Percentiles rank a stretch among this genome's conserved stretches.
Conservation (phyloP, 306 rosid genomes). For the Carpinus viminea region DNA sequence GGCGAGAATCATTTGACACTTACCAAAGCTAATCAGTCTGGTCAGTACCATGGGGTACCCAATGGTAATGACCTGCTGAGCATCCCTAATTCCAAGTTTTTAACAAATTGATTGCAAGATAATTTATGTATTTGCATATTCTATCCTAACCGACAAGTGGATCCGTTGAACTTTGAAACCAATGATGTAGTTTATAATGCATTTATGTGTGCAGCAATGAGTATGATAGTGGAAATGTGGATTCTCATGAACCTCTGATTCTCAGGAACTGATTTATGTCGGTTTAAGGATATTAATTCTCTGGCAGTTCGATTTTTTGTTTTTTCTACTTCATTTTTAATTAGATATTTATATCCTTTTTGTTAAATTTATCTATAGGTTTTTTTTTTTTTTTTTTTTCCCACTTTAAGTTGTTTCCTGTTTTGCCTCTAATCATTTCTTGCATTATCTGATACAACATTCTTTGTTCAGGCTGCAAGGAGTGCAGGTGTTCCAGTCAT, state of each 20-base stretch:
- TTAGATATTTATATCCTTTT: not conserved
- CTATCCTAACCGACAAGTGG: too few species aligned
- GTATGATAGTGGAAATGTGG: too few species aligned
- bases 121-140: too few species aligned
- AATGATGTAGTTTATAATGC: too few species aligned
- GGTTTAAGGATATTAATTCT: not conserved
- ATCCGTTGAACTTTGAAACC: too few species aligned
- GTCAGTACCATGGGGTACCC: too few species aligned
- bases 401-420: not conserved
- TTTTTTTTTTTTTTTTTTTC: not conserved
- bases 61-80: too few species aligned
- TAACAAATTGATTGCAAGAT: too few species aligned
- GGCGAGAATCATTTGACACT: too few species aligned
- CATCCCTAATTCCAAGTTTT: too few species aligned
- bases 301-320: not conserved
- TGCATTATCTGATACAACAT: slow-evolving; percentile 18
- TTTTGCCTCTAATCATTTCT: not conserved
- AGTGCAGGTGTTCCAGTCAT: slow-evolving; percentile 75
- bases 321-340: not conserved
- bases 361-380: not conserved
- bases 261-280: not conserved
- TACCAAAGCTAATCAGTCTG: too few species aligned
- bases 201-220: too few species aligned
- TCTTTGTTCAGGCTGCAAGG: slow-evolving; percentile 69
- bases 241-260: not conserved